A percentile compares a stretch with the other conserved stretches of the same genome.
These are phyloP conservation scores for Endocarpon pusillum DNA, from an alignment of 495 filamentous ascomycete species.

Conservation along the genomic window DNA sequence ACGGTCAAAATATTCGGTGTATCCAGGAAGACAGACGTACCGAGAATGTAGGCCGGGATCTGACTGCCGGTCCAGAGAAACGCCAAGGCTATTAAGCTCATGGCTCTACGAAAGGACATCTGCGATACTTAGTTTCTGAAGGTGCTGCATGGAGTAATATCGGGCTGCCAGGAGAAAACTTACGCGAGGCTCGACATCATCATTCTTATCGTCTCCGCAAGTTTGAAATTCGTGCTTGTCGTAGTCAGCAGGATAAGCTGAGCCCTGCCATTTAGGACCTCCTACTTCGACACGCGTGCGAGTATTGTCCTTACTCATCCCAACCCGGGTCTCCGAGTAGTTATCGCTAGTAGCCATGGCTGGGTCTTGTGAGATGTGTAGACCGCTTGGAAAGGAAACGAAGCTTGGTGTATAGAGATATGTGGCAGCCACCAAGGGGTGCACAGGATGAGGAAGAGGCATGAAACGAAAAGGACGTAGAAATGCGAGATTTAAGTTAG, in stretches of 20 bases:
- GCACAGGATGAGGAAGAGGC: no score
- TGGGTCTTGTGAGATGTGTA: no score
- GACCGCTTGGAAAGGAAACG: no score
- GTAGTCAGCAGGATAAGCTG: conserved; percentile 22
- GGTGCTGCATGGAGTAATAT: background rate
- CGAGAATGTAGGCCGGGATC: conserved; percentile 45
- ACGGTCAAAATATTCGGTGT: background rate
- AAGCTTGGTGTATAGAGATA: no score
- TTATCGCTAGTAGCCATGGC: no score
- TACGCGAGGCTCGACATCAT: conserved; percentile 30
- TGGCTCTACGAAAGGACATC: conserved; percentile 40
- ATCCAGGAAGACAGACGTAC: conserved; percentile 10
- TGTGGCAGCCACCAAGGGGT: no score
- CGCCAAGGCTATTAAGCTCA: conserved; percentile 45
- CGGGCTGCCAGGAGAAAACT: conserved; percentile 1
- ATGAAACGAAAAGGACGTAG: no score
- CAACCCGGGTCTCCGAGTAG: no score
- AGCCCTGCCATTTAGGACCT: no score
- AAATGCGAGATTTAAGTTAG: no score
- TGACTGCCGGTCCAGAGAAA: conserved; percentile 51
- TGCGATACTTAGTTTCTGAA: conserved; percentile 8
- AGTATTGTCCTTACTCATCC: no score
- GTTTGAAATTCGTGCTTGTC: conserved; percentile 33
- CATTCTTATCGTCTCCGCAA: conserved; percentile 31
- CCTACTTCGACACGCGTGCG: no score